Evolutionary conservation across 805 yeast species (phyloP).

Genomic region (Wickerhamiella lipophila): DNA sequence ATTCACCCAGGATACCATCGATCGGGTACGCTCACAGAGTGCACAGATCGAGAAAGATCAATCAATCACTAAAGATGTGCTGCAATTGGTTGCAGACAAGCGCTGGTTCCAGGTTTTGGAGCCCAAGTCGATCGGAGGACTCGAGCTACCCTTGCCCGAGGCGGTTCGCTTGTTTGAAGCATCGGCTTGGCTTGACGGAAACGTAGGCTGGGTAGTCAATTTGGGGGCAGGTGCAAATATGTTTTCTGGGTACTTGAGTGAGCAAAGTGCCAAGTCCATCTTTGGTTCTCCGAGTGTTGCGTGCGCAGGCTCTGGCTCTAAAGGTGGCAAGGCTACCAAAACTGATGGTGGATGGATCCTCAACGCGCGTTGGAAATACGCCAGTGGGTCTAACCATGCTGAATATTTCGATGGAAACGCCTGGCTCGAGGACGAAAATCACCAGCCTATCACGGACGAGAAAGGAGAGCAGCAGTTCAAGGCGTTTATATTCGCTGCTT

Average conservation of each 20-base stretch:
- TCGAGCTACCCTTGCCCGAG: conserved; percentile 6
- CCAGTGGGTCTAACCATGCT: conserved; percentile 9
- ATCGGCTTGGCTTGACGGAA: conserved; percentile 6
- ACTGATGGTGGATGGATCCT: conserved; percentile 3
- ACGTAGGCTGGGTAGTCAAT: conserved; percentile 5
- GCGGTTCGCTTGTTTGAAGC: conserved; percentile 3
- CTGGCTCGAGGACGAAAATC: neutral
- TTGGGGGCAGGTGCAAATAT: conserved; percentile 10
- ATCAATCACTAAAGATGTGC: neutral
- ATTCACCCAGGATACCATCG: neutral
- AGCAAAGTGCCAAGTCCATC: neutral
- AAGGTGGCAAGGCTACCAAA: neutral
- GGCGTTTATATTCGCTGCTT: conserved; percentile 4
- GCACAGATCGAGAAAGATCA: neutral
- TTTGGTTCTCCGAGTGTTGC: neutral
- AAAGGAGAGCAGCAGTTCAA: neutral
- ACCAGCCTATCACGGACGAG: neutral
- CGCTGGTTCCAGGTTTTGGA: conserved; percentile 5
- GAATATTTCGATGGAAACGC: conserved; percentile 5
- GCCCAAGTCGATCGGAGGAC: conserved; percentile 3
- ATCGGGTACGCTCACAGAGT: conserved; percentile 1
- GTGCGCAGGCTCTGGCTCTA: conserved; percentile 5
- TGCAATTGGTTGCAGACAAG: neutral
- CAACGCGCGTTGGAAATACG: conserved; percentile 9
- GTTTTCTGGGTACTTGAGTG: conserved; percentile 8